These are phyloP conservation scores for Solanum hybrid DNA, from an alignment of 305 asterid species.

Conservation along the genomic window DNA sequence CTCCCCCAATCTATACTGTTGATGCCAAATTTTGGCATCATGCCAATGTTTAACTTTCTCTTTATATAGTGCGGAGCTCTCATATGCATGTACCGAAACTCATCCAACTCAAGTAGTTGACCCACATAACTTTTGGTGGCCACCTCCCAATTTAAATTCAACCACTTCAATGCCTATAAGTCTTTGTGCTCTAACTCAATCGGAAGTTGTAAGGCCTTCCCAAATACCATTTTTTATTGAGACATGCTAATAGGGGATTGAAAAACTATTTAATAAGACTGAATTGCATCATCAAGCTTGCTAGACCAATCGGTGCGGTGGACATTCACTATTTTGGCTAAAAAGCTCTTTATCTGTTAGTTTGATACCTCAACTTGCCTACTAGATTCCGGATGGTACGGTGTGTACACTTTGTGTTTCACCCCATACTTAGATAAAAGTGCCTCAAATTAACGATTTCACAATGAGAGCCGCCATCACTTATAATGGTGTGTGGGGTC, in stretches of 20 bases:
- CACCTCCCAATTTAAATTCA: no score
- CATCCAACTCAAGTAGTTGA: neutral
- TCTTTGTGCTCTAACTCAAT: no score
- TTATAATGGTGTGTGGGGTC: neutral
- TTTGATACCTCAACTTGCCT: neutral
- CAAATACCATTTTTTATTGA: neutral
- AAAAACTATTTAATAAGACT: neutral
- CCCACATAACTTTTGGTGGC: neutral
- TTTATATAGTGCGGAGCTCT: neutral
- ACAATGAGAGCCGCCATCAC: no score
- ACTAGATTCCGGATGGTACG: neutral
- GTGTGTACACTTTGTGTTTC: no score
- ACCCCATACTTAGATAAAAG: neutral
- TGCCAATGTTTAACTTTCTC: no score
- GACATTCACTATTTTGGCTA: neutral
- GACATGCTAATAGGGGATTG: neutral
- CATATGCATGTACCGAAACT: neutral
- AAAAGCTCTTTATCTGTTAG: no score
- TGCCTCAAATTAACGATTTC: neutral
- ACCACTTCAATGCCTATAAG: no score
- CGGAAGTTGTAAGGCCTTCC: neutral
- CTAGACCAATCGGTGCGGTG: neutral
- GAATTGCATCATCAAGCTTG: neutral
- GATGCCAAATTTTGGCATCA: neutral
- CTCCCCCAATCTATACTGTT: neutral